Conservation (phyloP, 345 rosid genomes). For the Lepidium sativum region DNA sequence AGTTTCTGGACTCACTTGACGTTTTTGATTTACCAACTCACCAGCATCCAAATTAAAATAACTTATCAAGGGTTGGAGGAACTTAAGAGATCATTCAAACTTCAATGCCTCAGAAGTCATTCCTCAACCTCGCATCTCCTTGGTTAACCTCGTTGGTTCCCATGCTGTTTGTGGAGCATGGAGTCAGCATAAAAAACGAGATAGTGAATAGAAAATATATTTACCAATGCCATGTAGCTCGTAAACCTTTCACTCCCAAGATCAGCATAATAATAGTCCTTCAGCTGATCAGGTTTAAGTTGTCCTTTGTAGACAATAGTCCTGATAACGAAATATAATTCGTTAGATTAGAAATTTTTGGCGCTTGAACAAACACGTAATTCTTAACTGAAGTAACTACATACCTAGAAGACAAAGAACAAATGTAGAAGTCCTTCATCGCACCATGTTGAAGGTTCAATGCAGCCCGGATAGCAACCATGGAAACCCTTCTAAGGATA, state of each 20-base stretch:
- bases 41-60: constrained; percentile 68
- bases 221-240: constrained; percentile 99
- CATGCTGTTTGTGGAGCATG: constrained; percentile 99
- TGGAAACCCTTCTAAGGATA: constrained; percentile 80
- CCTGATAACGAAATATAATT: constrained; percentile 31
- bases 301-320: constrained; percentile 97
- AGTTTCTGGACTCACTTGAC: constrained; percentile 66
- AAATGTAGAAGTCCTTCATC: constrained; percentile 84
- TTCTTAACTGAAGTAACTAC: background rate
- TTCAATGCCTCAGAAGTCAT: constrained; percentile 99
- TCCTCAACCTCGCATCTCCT: constrained; percentile 98
- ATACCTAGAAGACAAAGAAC: constrained; percentile 96
- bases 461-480: constrained; percentile 95
- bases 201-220: constrained; percentile 63
- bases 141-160: constrained; percentile 64
- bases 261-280: constrained; percentile 85
- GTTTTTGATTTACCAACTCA: constrained; percentile 52
- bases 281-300: constrained; percentile 82
- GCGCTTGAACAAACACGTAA: background rate
- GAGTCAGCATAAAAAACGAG: constrained; percentile 74
- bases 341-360: background rate
- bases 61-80: constrained; percentile 88
- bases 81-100: constrained; percentile 99
- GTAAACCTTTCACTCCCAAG: constrained; percentile 99
- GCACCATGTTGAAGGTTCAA: constrained; percentile 85